Conservation (phyloP, 371 early-diverging fungal genomes). For the Mucor irregularis region DNA sequence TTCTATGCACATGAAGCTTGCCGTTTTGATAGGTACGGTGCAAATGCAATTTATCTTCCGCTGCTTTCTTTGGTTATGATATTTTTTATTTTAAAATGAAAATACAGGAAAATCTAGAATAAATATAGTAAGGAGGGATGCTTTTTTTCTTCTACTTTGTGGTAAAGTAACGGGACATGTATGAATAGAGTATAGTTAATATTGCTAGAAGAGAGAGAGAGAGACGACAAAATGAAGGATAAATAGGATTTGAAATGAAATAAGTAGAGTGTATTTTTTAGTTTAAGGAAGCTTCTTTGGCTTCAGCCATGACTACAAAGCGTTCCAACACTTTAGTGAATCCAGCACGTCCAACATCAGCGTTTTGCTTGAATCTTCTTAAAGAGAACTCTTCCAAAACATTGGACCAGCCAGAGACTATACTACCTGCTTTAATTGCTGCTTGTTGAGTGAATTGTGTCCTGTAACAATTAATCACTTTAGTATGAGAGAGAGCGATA, state of each 20-base stretch:
- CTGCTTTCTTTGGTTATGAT: too few species aligned
- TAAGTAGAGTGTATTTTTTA: not conserved
- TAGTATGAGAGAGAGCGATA: not conserved
- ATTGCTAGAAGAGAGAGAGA: too few species aligned
- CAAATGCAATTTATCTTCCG: too few species aligned
- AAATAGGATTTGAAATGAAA: not conserved
- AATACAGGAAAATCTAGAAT: too few species aligned
- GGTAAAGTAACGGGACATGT: too few species aligned
- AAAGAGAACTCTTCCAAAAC: slow-evolving; percentile 83
- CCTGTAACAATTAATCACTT: slow-evolving; percentile 8
- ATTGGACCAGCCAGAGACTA: slow-evolving; percentile 67
- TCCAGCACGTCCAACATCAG: slow-evolving; percentile 66
- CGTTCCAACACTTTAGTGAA: slow-evolving; percentile 68
- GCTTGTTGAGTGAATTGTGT: slow-evolving; percentile 80
- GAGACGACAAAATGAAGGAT: not conserved
- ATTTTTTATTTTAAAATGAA: too few species aligned
- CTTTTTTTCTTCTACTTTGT: not conserved
- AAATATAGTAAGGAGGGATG: too few species aligned
- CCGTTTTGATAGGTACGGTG: too few species aligned
- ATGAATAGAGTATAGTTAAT: too few species aligned
- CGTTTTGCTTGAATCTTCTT: slow-evolving; percentile 82
- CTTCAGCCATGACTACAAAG: slow-evolving; percentile 37
- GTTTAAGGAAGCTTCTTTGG: slow-evolving; percentile 10
- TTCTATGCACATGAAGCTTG: too few species aligned
- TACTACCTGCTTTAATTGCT: slow-evolving; percentile 68